Evolutionary conservation across 495 filamentous ascomycete genomes (phyloP), one percentile per base, ranked within the genome.

Genomic region (Pseudevernia furfuracea): DNA sequence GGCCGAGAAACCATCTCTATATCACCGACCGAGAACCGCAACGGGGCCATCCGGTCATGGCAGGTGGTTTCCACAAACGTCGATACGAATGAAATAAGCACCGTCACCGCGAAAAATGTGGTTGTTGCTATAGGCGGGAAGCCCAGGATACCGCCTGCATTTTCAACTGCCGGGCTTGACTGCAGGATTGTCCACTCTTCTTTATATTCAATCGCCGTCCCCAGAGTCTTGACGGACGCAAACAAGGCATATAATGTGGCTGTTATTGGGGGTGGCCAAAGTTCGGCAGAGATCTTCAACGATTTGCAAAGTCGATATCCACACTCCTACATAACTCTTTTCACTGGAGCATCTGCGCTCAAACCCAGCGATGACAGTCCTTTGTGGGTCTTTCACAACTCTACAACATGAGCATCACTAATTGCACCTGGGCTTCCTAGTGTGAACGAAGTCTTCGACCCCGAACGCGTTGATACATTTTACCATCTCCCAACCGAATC

Each of bases 371-470:
- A 98, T 68, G 93, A 98, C 71, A 94, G 90, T 58, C 93, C 93
- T 25, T 97, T 97, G 90, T 95, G 78, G 76, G 87, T 82, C 5
- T n/a, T 56, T 10, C 43, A 36, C 23, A 61, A 8, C 9, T 23
- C 23, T 17, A 11, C 10, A 25, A 25, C 4, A 1, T 5, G 46
- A 25, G 9, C 46, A 23, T 0, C 28, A 28, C 46, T 49, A 5
- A 49, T 14, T 17, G 15, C 46, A 12, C 1, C n/a, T 14, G 2
- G n/a, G 12, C 2, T 25, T 60, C n/a, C 46, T 68, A 96, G 92
- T 69, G 91, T 98, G 62, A 98, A 98, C 74, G 92, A 93, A 68
- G 87, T 97, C 68, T 98, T 98, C 80, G 89, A 97, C 74, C 92
- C 93, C 5, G 83, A 86, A 48, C 86, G 85, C 34, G 85, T 95